These are phyloP conservation scores for Colletotrichum aenigma DNA, from an alignment of 2,329 filamentous ascomycete genomes.

Conservation along the genomic window DNA sequence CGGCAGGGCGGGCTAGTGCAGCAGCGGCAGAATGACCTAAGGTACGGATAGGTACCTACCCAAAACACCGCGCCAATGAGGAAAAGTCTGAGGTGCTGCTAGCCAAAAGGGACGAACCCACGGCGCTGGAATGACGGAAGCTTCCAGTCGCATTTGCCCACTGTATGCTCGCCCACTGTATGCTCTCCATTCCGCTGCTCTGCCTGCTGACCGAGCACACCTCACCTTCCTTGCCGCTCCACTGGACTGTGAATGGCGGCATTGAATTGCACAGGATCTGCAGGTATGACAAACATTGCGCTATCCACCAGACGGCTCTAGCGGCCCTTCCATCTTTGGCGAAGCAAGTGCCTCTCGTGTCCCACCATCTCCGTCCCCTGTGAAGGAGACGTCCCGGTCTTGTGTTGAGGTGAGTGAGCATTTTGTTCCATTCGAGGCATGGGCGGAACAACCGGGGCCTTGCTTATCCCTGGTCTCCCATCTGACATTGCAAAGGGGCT, in stretches of 20 bases:
- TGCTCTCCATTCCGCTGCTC: not conserved
- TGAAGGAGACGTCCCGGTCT: not conserved
- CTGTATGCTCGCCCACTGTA: not conserved
- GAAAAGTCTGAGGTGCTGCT: not conserved
- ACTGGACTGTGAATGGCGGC: not conserved
- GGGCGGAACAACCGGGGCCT: not conserved
- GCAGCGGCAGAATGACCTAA: not conserved
- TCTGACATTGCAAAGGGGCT: not conserved
- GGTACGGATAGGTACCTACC: not conserved
- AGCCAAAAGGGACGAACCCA: not conserved
- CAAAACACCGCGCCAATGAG: not conserved
- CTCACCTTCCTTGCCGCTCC: not conserved
- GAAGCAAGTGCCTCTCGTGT: not conserved
- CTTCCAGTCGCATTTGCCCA: constrained; percentile 11
- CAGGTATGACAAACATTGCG: constrained; percentile 19
- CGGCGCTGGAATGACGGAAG: constrained; percentile 13
- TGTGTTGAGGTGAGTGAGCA: not conserved
- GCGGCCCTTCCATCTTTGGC: not conserved
- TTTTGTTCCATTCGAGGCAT: not conserved
- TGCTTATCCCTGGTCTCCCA: not conserved
- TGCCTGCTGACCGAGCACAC: constrained; percentile 17
- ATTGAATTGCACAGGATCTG: constrained; percentile 4
- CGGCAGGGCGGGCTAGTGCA: not conserved
- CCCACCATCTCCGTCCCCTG: not conserved
- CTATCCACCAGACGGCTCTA: not conserved